Evolutionary conservation across 768 basidiomycete genomes (phyloP), one percentile per base, ranked within the genome.

Genomic region (Amanita rubescens): DNA sequence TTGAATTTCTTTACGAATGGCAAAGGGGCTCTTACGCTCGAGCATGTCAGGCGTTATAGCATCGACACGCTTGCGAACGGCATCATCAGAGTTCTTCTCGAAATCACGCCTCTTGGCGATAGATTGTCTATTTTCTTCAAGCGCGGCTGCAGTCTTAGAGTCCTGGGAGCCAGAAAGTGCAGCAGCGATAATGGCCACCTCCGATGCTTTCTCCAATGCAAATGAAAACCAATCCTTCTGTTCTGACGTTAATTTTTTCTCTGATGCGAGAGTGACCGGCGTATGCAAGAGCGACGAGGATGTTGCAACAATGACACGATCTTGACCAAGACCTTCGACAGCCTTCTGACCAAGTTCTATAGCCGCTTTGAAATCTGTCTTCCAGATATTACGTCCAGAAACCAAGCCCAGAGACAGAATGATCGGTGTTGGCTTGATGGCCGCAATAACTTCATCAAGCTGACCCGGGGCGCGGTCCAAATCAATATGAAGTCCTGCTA

Each of bases 351-450:
- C 90, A 44, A 81, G 72, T 68, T 85, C 85, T 72, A 94, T 80
- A 54, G 91, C 85, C 51, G 82, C 84, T 58, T 78, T 75, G 62
- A 98, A 85, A 73, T 98, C 94, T 58, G 83, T 87, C 84, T 98
- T 99, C 96, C 96, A 99, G 76, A 99, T 91, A 80, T 97, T 97
- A 67, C 96, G 93, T 51, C 96, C 96, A 42, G 96, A 98, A 59
- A 99, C 90, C 57, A 97, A 69, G 72, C 96, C 96, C 58, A 98
- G 85, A 37, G 96, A 98, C 49, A 99, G 80, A 58, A 85, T 65
- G 58, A 93, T 79, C 64, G 70, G 72, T 59, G 92, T 94, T 57
- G 79, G 67, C 78, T 94, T 96, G 70, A 97, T 68, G 53, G 92
- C 93, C 41, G 76, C 78, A 58, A 95, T 57, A 58, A 92, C 88